These are phyloP conservation scores for Starmerella apis DNA, from an alignment of 805 yeast genomes.

Conservation along the genomic window DNA sequence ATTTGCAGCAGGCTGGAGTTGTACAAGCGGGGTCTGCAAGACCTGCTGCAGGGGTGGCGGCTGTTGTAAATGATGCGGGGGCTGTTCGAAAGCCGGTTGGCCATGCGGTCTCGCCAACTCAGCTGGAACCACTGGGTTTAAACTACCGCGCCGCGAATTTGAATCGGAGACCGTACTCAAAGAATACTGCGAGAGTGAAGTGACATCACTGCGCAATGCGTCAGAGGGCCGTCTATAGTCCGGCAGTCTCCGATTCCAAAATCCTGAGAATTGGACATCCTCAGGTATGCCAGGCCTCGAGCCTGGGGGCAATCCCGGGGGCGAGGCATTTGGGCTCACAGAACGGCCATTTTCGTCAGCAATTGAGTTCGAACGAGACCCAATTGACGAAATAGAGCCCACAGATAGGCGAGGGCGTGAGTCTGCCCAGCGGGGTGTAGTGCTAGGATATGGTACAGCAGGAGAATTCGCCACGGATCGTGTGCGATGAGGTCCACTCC, in stretches of 20 bases:
- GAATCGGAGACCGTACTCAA: slow-evolving; percentile 11
- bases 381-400: slow-evolving; percentile 9
- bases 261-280: slow-evolving; percentile 7
- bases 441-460: slow-evolving; percentile 13
- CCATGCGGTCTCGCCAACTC: slow-evolving; percentile 10
- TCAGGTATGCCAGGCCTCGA: slow-evolving; percentile 3
- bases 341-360: slow-evolving; percentile 4
- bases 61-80: not conserved
- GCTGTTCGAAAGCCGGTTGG: not conserved
- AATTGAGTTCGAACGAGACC: slow-evolving; percentile 17
- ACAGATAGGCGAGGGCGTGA: slow-evolving; percentile 15
- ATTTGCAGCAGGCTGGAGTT: not conserved
- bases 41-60: slow-evolving; percentile 7
- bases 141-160: slow-evolving; percentile 13
- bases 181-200: slow-evolving; percentile 22
- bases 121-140: slow-evolving; percentile 9
- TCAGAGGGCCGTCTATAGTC: slow-evolving; percentile 15
- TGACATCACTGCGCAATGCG: slow-evolving; percentile 12
- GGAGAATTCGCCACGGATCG: slow-evolving; percentile 1
- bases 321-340: slow-evolving; percentile 13
- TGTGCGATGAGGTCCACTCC: slow-evolving; percentile 3
- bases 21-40: slow-evolving; percentile 1
- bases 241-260: slow-evolving; percentile 12
- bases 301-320: slow-evolving; percentile 4
- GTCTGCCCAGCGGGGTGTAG: slow-evolving; percentile 13